These are phyloP conservation scores for Hemisphaericaspora subhashii DNA, from an alignment of 1,139 yeast genomes.

Conservation along the genomic window DNA sequence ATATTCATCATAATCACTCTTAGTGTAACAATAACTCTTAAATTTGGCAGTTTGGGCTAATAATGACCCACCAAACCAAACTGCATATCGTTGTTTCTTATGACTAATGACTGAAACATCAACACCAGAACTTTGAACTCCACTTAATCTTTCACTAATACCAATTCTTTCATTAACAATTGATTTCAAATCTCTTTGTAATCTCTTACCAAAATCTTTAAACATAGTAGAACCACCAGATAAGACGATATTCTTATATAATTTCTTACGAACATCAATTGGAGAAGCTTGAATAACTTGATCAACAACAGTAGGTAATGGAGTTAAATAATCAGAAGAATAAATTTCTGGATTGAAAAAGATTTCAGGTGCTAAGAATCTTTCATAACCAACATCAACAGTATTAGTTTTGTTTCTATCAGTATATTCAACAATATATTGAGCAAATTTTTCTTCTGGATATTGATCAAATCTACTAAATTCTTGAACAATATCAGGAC, in stretches of 20 bases:
- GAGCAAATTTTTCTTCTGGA: conserved; percentile 86
- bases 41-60: conserved; percentile 97
- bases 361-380: conserved; percentile 97
- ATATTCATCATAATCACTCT: conserved; percentile 94
- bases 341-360: conserved; percentile 98
- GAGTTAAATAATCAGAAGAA: conserved; percentile 91
- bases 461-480: conserved; percentile 92
- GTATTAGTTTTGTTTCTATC: conserved; percentile 64
- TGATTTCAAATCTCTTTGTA: conserved; percentile 89
- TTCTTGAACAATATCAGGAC: conserved; percentile 97
- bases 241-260: conserved; percentile 90
- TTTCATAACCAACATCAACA: conserved; percentile 95
- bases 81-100: conserved; percentile 97
- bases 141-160: conserved; percentile 74
- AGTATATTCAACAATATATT: conserved; percentile 79
- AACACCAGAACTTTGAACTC: conserved; percentile 89
- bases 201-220: conserved; percentile 94
- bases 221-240: conserved; percentile 99
- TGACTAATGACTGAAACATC: conserved; percentile 97
- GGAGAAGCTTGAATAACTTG: conserved; percentile 94
- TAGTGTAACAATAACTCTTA: conserved; percentile 94
- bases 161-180: conserved; percentile 89
- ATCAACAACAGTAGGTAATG: conserved; percentile 92
- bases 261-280: conserved; percentile 95
- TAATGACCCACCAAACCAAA: conserved; percentile 98